Conservation (phyloP, 228 moss, liverwort and hornwort species). For the Sphagnum magellanicum region DNA sequence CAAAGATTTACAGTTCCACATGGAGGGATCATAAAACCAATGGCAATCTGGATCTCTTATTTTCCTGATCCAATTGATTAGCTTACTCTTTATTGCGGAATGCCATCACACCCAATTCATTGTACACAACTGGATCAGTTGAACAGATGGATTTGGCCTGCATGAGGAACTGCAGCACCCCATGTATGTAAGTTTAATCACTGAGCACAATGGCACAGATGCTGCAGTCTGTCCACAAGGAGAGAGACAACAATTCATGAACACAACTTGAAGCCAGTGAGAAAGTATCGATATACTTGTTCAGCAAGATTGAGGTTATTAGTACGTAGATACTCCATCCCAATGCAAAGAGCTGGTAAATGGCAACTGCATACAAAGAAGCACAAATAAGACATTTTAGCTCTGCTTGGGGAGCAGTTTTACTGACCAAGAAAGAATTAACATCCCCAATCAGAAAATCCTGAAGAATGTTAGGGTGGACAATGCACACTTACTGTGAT, state of each 20-base stretch:
- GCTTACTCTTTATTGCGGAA: conserved; percentile 86
- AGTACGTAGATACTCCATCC: conserved; percentile 98
- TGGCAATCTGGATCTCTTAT: too few relatives aligned
- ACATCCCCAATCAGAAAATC: too few relatives aligned
- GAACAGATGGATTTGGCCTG: conserved; percentile 93
- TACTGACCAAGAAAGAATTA: too few relatives aligned
- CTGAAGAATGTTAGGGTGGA: too few relatives aligned
- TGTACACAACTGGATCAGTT: conserved; percentile 87
- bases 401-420: neutral
- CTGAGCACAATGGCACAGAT: too few relatives aligned
- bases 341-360: conserved; percentile 88
- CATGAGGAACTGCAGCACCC: conserved; percentile 74
- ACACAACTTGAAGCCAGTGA: neutral
- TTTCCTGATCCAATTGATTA: too few relatives aligned
- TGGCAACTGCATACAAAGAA: conserved; percentile 48
- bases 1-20: too few relatives aligned
- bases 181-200: neutral
- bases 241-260: too few relatives aligned
- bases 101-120: conserved; percentile 93
- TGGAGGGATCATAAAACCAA: too few relatives aligned
- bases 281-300: conserved; percentile 25
- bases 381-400: neutral
- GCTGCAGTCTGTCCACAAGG: too few relatives aligned
- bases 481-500: too few relatives aligned
- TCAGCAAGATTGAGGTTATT: conserved; percentile 95